Base-by-base conservation (phyloP, 192 early-diverging fungal species). In the Coemansia reversa region DNA sequence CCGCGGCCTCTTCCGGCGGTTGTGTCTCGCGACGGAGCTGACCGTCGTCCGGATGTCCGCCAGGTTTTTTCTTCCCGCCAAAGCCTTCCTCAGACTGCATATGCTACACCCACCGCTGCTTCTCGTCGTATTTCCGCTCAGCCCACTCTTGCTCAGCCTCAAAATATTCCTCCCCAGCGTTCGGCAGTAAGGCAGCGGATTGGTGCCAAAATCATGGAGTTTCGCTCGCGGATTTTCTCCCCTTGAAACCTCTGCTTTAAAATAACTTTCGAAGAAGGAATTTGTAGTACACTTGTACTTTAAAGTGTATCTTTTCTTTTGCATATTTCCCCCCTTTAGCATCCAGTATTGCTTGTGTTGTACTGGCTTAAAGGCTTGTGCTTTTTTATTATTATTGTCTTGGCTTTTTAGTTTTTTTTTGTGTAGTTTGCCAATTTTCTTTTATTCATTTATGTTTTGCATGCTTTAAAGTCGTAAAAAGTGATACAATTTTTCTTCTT, bases 191-290 rank as follows among this genome's bases (percentile, higher is more conserved):
- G 52, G n/a, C 62, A 55, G 22, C 62, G 51, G 11, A 33, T 63
- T 42, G 62, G 62, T 28, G 62, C 62, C 23, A 63, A 63, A 32
- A 24, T 63, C 9, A 47, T n/a, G 5, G 62, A 63, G 42, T 54
- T 63, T n/a, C 62, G 62, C 23, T 63, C 62, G 23, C 51, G 51
- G n/a, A 35, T 63, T 3, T 53, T 63, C 52, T 23, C 62, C 6
- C 62, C 52, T 18, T 63, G 22, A 25, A 20, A 54, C 52, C 14
- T 12, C 8, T 20, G 20, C 33, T 35, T 12, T 35, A 11, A 11
- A 35, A 35, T 4, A 35, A 35, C 11, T 35, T 35, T 12, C 33
- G 2, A 7, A 35, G 11, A 12, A 35, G 7, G 33, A 5, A 7
- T 4, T 35, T 35, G 1, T 35, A 11, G 33, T 35, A 12, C 33